phyloP scores from a whole-genome alignment of 148 eudicot genomes.

The Salicornia ramosissima region DNA sequence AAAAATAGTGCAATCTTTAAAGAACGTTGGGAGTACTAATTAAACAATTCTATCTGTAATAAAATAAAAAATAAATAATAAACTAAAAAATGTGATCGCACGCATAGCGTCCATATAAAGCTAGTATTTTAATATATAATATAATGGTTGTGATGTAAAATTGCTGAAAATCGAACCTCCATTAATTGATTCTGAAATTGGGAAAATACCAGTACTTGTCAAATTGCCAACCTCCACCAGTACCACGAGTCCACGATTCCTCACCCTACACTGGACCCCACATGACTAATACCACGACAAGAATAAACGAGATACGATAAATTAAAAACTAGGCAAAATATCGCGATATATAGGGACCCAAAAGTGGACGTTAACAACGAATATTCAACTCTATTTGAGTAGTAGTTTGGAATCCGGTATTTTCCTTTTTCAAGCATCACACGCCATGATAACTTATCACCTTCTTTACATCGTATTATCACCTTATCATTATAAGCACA shows the following conservation, averaged over 20 bases:
- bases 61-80: too few relatives aligned
- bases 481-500: constrained; percentile 48
- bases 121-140: too few relatives aligned
- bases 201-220: background rate
- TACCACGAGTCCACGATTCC: too few relatives aligned
- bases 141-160: too few relatives aligned
- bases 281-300: background rate
- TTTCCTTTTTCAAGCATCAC: constrained; percentile 21
- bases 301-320: background rate
- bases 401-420: constrained; percentile 48
- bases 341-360: background rate
- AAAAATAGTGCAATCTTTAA: too few relatives aligned
- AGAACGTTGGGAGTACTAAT: too few relatives aligned
- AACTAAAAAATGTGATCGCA: too few relatives aligned
- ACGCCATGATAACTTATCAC: constrained; percentile 15
- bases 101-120: too few relatives aligned
- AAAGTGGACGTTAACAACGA: constrained; percentile 41
- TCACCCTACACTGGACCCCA: background rate
- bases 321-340: background rate
- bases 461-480: constrained; percentile 18
- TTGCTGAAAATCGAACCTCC: too few relatives aligned
- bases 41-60: too few relatives aligned
- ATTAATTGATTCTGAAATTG: too few relatives aligned
- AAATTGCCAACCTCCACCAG: background rate
- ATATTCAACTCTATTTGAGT: constrained; percentile 54